Percentiles rank a stretch among this genome's conserved stretches.
Conservation (phyloP, 2,329 filamentous ascomycete species). For the Ilyonectria sp. region DNA sequence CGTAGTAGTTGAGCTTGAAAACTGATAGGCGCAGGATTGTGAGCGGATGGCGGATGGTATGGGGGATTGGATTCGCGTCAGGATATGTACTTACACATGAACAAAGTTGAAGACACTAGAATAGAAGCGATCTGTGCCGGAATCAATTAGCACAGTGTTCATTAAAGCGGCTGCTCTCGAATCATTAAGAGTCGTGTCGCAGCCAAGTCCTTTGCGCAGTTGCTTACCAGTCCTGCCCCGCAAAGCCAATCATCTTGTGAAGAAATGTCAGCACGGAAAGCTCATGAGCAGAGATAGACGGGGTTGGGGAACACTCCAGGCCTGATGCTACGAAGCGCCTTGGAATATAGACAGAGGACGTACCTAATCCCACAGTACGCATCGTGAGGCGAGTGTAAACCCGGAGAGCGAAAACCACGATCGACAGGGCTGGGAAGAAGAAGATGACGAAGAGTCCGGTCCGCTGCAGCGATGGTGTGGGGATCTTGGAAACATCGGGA, state of each 20-base stretch:
- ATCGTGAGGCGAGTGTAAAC: conserved; percentile 49
- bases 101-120: conserved; percentile 42
- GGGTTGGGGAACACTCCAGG: not conserved
- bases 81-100: conserved; percentile 44
- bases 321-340: not conserved
- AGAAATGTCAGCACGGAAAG: conserved; percentile 5
- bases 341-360: not conserved
- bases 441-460: conserved; percentile 51
- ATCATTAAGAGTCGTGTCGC: not conserved
- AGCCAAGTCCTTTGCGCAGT: not conserved
- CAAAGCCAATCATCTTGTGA: conserved; percentile 48
- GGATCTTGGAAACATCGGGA: conserved; percentile 48
- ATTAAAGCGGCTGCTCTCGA: not conserved
- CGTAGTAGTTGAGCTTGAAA: conserved; percentile 54
- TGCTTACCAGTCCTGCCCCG: conserved; percentile 38
- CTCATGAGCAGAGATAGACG: not conserved
- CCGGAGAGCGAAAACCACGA: conserved; percentile 46
- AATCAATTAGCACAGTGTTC: not conserved
- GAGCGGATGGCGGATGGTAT: not conserved
- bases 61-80: not conserved
- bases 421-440: conserved; percentile 50
- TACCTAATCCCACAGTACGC: conserved; percentile 46
- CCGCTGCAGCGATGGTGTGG: conserved; percentile 52
- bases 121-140: conserved; percentile 23
- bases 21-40: not conserved